phyloP scores from a whole-genome alignment of 169 alveolate species.

The Eimeria nieschulzi region DNA sequence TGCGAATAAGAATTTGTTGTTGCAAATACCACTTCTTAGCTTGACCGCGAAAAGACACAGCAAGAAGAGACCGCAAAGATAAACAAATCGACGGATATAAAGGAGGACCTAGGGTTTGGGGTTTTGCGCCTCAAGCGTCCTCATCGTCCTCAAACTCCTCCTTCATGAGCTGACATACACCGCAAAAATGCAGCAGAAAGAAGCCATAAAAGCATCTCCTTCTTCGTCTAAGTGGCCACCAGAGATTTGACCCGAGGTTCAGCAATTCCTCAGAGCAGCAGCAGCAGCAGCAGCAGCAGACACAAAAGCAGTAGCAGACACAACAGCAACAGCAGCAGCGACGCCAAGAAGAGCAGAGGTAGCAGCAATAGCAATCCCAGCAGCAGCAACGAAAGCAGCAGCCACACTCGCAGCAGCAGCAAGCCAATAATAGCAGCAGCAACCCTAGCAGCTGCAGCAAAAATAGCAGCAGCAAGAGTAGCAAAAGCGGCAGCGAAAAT shows the following conservation, averaged over 20 bases:
- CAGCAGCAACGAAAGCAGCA: background rate
- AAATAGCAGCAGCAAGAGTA: background rate
- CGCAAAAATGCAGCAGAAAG: background rate
- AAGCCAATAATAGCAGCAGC: background rate
- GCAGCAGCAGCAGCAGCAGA: too few species aligned
- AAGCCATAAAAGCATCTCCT: background rate
- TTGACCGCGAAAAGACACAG: background rate
- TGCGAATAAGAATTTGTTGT: too few species aligned
- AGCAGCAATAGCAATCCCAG: background rate
- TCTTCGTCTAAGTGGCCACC: background rate
- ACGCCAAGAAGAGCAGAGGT: background rate
- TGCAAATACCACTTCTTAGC: too few species aligned
- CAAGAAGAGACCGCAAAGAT: background rate
- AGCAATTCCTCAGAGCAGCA: too few species aligned
- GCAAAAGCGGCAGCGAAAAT: background rate
- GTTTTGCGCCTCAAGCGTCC: background rate
- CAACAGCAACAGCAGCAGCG: background rate
- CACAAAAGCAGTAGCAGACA: background rate
- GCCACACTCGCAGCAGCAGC: background rate
- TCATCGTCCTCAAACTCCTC: constrained; percentile 42
- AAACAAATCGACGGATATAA: background rate
- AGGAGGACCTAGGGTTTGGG: constrained; percentile 5
- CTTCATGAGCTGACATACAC: constrained; percentile 43
- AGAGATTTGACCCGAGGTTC: background rate
- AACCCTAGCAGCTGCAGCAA: background rate